These are phyloP conservation scores for Paratinospora sagittata DNA, from an alignment of 164 flowering plant genomes.

Conservation along the genomic window DNA sequence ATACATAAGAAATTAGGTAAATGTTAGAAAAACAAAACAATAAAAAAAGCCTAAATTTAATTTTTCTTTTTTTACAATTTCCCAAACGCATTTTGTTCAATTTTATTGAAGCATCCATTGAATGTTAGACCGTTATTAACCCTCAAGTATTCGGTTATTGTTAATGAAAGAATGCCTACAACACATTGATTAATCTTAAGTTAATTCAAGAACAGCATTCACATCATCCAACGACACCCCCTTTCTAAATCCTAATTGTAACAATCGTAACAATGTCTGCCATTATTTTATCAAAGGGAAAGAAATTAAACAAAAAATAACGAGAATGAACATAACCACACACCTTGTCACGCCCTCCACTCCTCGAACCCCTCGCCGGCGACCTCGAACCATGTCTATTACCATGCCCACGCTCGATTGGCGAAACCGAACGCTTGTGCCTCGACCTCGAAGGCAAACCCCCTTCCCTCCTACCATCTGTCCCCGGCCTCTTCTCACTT, in stretches of 20 bases:
- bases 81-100: background rate
- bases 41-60: background rate
- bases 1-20: background rate
- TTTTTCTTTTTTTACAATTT: background rate
- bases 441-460: constrained; percentile 37
- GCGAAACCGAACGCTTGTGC: constrained; percentile 45
- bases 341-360: constrained; percentile 58
- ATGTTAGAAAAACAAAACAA: background rate
- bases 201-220: too few relatives aligned
- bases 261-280: background rate
- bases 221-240: too few relatives aligned
- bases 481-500: constrained; percentile 34
- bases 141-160: background rate
- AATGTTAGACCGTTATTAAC: background rate
- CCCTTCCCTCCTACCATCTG: constrained; percentile 32
- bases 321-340: constrained; percentile 59
- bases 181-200: too few relatives aligned
- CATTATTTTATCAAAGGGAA: too few relatives aligned
- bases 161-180: background rate
- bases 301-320: background rate
- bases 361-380: constrained; percentile 35
- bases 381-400: constrained; percentile 43
- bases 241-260: too few relatives aligned
- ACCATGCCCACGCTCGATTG: constrained; percentile 36
- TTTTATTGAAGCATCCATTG: background rate